Evolutionary conservation across 108 stramenopile genomes (phyloP), one percentile per base, ranked within the genome.

Genomic region (Cyclotella kingstonii): DNA sequence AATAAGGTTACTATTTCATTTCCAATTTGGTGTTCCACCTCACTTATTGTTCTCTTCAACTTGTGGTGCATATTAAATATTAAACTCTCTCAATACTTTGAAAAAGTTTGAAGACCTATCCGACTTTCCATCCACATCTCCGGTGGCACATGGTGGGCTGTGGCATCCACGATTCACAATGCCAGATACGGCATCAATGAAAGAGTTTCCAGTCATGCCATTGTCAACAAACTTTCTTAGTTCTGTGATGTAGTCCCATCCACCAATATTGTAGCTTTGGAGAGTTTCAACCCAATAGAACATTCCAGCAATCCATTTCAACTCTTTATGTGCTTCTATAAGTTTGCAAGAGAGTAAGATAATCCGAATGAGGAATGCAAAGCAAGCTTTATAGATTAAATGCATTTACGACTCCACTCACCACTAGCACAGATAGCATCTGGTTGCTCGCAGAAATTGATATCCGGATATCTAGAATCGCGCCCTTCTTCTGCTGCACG

Each of bases 261-360:
- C 73, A 6, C 45, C 57, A 36, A 60, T 50, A 18, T 53, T 61
- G 60, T 74, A 67, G 46, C 29, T 60, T 31, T 74, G 73, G 25
- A 74, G 38, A 26, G 14, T 33, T 26, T 54, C 63, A 17, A 74
- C 59, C 74, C 72, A 73, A 6, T 66, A 66, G 35, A 66, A 59
- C 72, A 73, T 66, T 5, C 72, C 74, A 1, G 74, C 66, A 12
- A 76, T 68, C 74, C 74, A 76, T 15, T 76, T 76, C 10, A 76
- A 43, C 49, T 68, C 73, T 17, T 54, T 46, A 34, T 65, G 45
- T 33, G 60, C 58, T 22, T 59, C n/a, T n/a, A n/a, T n/a, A n/a
- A n/a, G n/a, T n/a, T n/a, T n/a, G n/a, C n/a, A n/a, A n/a, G n/a
- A n/a, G n/a, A n/a, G n/a, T n/a, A n/a, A n/a, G n/a, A n/a, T n/a